Conservation (phyloP, 164 flowering plant species). For the Chloranthus sessilifolius region DNA sequence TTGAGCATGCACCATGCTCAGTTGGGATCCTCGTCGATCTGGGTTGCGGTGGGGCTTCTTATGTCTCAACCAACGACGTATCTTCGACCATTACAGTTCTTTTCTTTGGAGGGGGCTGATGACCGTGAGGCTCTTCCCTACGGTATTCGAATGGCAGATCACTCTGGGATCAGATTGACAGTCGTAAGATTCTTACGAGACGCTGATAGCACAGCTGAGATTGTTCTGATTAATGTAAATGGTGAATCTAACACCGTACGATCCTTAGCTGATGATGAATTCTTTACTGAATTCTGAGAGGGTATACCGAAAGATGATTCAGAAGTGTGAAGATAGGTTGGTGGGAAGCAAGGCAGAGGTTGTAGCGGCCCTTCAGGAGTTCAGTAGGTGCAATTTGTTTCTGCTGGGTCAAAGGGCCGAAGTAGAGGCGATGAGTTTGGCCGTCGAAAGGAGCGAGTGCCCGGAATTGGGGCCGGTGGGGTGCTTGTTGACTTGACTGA, state of each 20-base stretch:
- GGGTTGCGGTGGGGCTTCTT: constrained; percentile 37
- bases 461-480: constrained; percentile 78
- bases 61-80: constrained; percentile 33
- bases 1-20: constrained; percentile 35
- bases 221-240: background rate
- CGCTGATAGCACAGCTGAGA: background rate
- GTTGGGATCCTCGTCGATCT: constrained; percentile 43
- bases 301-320: background rate
- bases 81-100: constrained; percentile 21
- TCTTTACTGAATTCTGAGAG: constrained; percentile 5
- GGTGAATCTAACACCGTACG: background rate
- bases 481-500: constrained; percentile 36
- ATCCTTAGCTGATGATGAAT: constrained; percentile 4
- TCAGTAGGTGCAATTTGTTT: constrained; percentile 35
- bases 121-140: constrained; percentile 39
- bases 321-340: constrained; percentile 18
- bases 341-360: constrained; percentile 23
- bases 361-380: constrained; percentile 13
- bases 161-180: constrained; percentile 36
- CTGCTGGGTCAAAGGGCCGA: constrained; percentile 41
- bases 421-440: constrained; percentile 5
- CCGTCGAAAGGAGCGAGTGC: constrained; percentile 29
- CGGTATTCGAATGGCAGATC: constrained; percentile 40
- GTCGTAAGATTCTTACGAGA: constrained; percentile 21
- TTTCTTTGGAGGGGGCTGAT: constrained; percentile 45